These are phyloP conservation scores for Pleurotus djamor DNA, from an alignment of 768 basidiomycete genomes.

Conservation along the genomic window DNA sequence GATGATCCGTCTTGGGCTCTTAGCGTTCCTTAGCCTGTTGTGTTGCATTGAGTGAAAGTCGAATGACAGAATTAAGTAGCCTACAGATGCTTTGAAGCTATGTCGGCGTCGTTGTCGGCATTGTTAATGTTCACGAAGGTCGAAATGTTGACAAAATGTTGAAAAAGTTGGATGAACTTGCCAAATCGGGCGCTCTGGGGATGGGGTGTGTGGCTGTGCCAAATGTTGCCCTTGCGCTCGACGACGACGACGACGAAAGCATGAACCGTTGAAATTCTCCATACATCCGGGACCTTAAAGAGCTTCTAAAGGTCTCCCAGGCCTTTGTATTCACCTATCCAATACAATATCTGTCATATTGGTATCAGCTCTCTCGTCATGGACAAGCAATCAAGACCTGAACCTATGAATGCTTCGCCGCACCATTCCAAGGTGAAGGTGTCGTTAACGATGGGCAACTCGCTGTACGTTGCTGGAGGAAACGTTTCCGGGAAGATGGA, in stretches of 20 bases:
- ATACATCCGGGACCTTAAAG: background rate
- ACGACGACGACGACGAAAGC: background rate
- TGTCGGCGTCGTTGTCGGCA: too few relatives aligned
- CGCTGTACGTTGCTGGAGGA: conserved; percentile 63
- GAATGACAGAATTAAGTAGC: too few relatives aligned
- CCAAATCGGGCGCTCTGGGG: too few relatives aligned
- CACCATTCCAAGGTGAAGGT: conserved; percentile 80
- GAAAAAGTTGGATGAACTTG: too few relatives aligned
- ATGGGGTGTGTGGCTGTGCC: too few relatives aligned
- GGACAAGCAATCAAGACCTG: conserved; percentile 26
- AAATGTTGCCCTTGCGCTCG: too few relatives aligned
- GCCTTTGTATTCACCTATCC: background rate
- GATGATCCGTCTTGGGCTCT: too few relatives aligned
- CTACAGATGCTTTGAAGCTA: too few relatives aligned
- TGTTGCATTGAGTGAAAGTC: too few relatives aligned
- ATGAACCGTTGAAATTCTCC: background rate
- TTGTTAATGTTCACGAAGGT: too few relatives aligned
- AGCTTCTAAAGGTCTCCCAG: background rate
- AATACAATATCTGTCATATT: background rate
- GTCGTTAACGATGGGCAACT: conserved; percentile 54
- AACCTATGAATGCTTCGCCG: conserved; percentile 82
- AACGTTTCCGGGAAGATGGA: conserved; percentile 74
- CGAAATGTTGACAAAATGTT: too few relatives aligned
- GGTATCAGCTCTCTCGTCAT: background rate
- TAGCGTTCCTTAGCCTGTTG: too few relatives aligned